phyloP scores from a whole-genome alignment of 1,284 basidiomycete species.

The Microbotryum intermedium region DNA sequence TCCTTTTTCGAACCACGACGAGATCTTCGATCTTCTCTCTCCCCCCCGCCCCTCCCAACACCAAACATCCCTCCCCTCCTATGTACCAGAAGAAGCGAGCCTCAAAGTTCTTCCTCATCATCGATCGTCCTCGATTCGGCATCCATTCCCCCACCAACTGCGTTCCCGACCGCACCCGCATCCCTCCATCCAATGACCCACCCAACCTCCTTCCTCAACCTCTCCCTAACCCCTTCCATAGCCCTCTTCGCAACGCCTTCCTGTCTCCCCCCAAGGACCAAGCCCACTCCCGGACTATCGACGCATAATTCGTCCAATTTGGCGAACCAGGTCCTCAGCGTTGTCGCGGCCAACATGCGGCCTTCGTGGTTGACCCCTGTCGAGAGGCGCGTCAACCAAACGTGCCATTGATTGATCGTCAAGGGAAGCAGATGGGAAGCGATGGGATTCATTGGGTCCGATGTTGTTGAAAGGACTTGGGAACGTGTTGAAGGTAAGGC shows the following conservation, averaged over 20 bases:
- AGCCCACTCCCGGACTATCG: background rate
- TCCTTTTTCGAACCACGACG: no score
- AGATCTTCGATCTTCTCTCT: no score
- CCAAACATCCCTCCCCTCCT: no score
- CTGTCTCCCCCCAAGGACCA: no score
- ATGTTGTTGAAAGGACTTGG: background rate
- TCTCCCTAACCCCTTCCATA: constrained; percentile 29
- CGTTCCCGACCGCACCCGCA: no score
- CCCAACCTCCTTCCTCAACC: constrained; percentile 30
- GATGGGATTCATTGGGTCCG: constrained; percentile 6
- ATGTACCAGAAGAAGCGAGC: no score
- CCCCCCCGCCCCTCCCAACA: no score
- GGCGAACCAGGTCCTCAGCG: constrained; percentile 26
- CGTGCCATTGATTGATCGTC: constrained; percentile 32
- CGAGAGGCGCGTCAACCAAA: constrained; percentile 28
- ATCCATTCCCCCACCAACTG: background rate
- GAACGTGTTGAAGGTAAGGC: constrained; percentile 5
- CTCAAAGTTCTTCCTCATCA: constrained; percentile 21
- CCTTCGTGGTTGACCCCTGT: constrained; percentile 26
- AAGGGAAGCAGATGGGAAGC: constrained; percentile 21
- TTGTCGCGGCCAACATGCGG: constrained; percentile 21
- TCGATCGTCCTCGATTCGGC: constrained; percentile 3
- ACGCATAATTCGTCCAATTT: constrained; percentile 25
- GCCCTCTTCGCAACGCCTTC: constrained; percentile 18
- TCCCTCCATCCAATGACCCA: constrained; percentile 28